phyloP scores from a whole-genome alignment of 345 rosid species.

The rapeseed (Brassica napus) region DNA sequence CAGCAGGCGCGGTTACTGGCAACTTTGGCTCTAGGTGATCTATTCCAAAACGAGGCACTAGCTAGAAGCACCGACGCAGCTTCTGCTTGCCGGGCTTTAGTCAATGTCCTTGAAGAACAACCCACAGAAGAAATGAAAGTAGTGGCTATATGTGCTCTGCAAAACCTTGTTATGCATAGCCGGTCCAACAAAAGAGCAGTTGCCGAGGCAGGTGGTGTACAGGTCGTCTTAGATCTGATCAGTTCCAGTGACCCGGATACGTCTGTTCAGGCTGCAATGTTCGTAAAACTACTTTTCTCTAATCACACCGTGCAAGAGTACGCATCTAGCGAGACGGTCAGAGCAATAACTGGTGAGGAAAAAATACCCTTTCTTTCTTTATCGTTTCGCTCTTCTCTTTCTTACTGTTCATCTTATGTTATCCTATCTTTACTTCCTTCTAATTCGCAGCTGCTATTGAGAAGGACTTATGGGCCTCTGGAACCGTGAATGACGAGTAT shows the following conservation, averaged over 20 bases:
- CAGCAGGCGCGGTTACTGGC: constrained; percentile 94
- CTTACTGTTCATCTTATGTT: constrained; percentile 2
- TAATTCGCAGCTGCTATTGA: constrained; percentile 90
- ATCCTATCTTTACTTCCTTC: neutral
- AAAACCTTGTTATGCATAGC: constrained; percentile 95
- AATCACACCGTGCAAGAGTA: constrained; percentile 98
- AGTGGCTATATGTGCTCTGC: constrained; percentile 96
- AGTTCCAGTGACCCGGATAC: constrained; percentile 96
- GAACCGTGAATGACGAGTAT: constrained; percentile 94
- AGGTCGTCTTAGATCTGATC: constrained; percentile 89
- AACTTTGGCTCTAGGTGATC: constrained; percentile 94
- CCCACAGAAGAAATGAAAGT: constrained; percentile 99
- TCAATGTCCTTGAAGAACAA: constrained; percentile 97
- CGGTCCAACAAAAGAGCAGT: constrained; percentile 97
- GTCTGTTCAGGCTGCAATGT: constrained; percentile 98
- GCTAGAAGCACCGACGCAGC: constrained; percentile 95
- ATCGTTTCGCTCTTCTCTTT: neutral
- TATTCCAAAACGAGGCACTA: constrained; percentile 94
- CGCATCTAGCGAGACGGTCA: constrained; percentile 96
- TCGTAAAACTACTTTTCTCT: constrained; percentile 90
- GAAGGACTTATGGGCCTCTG: constrained; percentile 96
- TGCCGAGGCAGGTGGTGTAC: constrained; percentile 99
- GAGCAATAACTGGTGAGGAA: constrained; percentile 94
- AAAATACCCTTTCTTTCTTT: neutral
- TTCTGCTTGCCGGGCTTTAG: constrained; percentile 96